phyloP scores from a whole-genome alignment of 2,329 filamentous ascomycete species.

The Cercospora citrullina region DNA sequence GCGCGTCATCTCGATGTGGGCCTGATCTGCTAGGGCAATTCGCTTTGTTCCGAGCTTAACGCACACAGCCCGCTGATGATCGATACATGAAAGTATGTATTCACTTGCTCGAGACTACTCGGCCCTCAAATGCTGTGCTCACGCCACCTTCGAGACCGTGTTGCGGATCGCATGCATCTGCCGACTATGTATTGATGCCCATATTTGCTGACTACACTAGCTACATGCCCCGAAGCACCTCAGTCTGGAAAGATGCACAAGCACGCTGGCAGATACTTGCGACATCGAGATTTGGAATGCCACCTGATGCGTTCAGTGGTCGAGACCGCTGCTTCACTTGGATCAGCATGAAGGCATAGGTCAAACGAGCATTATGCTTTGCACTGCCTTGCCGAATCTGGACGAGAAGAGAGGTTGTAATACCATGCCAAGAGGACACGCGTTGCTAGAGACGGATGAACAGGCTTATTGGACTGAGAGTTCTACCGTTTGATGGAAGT shows the following conservation, averaged over 20 bases:
- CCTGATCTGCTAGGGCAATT: neutral
- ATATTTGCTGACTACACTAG: neutral
- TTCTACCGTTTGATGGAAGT: neutral
- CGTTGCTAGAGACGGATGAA: neutral
- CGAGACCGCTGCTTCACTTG: neutral
- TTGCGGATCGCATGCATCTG: neutral
- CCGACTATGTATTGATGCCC: neutral
- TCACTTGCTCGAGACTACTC: neutral
- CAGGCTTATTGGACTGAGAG: neutral
- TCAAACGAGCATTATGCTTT: neutral
- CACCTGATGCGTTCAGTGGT: neutral
- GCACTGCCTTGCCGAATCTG: neutral
- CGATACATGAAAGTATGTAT: neutral
- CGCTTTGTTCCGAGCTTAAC: neutral
- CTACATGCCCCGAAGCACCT: neutral
- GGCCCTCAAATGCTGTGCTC: neutral
- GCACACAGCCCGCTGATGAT: neutral
- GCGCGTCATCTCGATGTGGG: conserved; percentile 2
- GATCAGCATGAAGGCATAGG: neutral
- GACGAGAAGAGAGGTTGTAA: neutral
- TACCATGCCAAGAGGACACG: neutral
- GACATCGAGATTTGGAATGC: neutral
- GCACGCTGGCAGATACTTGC: neutral
- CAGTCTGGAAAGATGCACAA: neutral
- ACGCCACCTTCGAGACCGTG: neutral